phyloP scores from a whole-genome alignment of 1,284 basidiomycete species.

The Ustilago tritici region DNA sequence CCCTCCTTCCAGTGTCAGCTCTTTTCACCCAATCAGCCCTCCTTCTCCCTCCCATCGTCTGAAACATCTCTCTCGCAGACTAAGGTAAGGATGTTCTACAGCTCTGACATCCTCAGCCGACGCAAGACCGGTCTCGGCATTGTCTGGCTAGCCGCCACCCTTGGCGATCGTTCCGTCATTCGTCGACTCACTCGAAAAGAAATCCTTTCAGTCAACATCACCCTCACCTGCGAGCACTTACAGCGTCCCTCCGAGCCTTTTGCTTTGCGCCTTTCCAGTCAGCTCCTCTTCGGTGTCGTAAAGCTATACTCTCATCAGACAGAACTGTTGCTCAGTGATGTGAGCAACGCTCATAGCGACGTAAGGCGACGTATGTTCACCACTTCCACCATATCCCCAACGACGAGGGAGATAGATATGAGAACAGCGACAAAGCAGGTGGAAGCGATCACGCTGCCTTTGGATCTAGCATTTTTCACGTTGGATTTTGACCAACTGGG shows the following conservation, averaged over 20 bases:
- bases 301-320: constrained; percentile 51
- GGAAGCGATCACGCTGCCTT: constrained; percentile 40
- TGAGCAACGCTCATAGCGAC: constrained; percentile 26
- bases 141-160: constrained; percentile 64
- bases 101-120: constrained; percentile 51
- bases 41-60: not conserved
- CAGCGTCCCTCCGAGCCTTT: constrained; percentile 48
- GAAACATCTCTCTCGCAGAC: not conserved
- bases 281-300: constrained; percentile 59
- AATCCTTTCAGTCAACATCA: constrained; percentile 44
- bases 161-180: constrained; percentile 45
- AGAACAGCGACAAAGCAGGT: constrained; percentile 9
- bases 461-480: constrained; percentile 41
- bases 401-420: constrained; percentile 42
- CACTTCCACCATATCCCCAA: not conserved
- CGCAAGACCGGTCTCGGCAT: constrained; percentile 54
- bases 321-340: constrained; percentile 43
- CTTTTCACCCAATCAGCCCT: not conserved
- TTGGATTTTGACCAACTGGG: constrained; percentile 39
- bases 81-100: constrained; percentile 54
- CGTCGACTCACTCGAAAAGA: constrained; percentile 51
- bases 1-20: not conserved
- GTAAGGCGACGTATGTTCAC: constrained; percentile 29
- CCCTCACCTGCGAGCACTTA: constrained; percentile 43
- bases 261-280: constrained; percentile 55